Evolutionary conservation across 2,329 filamentous ascomycete genomes (phyloP).

Genomic region (Chalara sp.): DNA sequence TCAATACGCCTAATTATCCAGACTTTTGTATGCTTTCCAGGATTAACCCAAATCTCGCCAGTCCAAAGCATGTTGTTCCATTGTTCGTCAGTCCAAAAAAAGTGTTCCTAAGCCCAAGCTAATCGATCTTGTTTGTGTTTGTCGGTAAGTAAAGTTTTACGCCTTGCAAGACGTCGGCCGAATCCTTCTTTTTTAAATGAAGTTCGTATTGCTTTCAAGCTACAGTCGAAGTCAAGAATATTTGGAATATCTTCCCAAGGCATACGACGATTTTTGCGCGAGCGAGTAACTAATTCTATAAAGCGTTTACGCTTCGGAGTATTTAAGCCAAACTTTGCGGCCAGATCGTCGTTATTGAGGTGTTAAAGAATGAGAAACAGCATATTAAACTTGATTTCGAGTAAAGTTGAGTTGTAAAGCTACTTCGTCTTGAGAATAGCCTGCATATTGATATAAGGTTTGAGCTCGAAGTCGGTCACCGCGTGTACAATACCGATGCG

Average conservation of each 20-base stretch:
- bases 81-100: conserved; percentile 7
- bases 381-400: conserved; percentile 7
- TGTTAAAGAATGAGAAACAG: conserved; percentile 9
- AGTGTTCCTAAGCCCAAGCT: conserved; percentile 6
- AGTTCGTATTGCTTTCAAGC: conserved; percentile 5
- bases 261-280: conserved; percentile 6
- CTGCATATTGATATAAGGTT: conserved; percentile 9
- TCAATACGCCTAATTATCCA: background rate
- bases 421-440: conserved; percentile 7
- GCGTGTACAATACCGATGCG: background rate
- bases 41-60: conserved; percentile 8
- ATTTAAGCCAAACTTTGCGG: conserved; percentile 3
- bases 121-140: conserved; percentile 2
- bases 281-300: conserved; percentile 11
- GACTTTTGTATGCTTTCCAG: conserved; percentile 3
- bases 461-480: conserved; percentile 9
- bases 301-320: conserved; percentile 9
- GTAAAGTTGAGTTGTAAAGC: conserved; percentile 5
- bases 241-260: conserved; percentile 7
- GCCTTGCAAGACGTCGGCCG: conserved; percentile 2
- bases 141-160: conserved; percentile 7
- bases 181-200: conserved; percentile 2
- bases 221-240: conserved; percentile 10
- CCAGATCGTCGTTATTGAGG: conserved; percentile 7
- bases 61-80: conserved; percentile 7